Evolutionary conservation across 176 grass and related monocot species (phyloP), one percentile per base, ranked within the genome.

Genomic region (Raddia distichophylla): DNA sequence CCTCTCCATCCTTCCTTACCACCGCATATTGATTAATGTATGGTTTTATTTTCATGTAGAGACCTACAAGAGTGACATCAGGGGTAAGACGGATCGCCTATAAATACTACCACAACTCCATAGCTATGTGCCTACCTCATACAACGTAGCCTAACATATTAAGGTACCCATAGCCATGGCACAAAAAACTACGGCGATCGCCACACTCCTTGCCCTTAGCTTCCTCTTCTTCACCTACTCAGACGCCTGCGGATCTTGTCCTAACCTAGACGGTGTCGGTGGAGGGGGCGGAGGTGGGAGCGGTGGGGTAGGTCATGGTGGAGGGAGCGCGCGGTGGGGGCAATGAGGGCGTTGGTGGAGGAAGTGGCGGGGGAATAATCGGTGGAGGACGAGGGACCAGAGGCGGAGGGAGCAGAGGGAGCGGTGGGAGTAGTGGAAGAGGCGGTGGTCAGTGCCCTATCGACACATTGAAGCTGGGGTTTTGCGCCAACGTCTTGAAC

Each of bases 401-500:
- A 1, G 45, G 77, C 0, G 71, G 79, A 0, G 16, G 47, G 0
- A 10, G 58, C 0, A 17, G 71, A 0, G 19, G 74, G 0, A 10
- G 69, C 0, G 35, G 76, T 0, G 9, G 58, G 0, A 3, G 74
- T 0, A 9, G 57, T 0, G 67, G 83, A 0, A 44, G 80, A 0
- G 62, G 69, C 0, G n/a, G 40, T 0, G 64, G 53, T 0, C 58
- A 47, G 22, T 97, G 94, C 89, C 94, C 94, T 4, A 74, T 93
- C 2, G 83, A 96, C 68, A 62, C 90, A 8, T 67, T 96, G 40
- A 96, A 96, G 85, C 87, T 96, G 0, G 90, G 86, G 1, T 88
- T 96, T 1, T 96, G 93, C 60, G 93, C 85, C 1, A 91, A 97
- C 69, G 93, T 97, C 45, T 88, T 97, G 0, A 88, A 55, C 64